Percentiles rank a stretch among this genome's conserved stretches.
These are phyloP conservation scores for Pseudomassariella vexata DNA, from an alignment of 2,329 filamentous ascomycete genomes.

Conservation along the genomic window DNA sequence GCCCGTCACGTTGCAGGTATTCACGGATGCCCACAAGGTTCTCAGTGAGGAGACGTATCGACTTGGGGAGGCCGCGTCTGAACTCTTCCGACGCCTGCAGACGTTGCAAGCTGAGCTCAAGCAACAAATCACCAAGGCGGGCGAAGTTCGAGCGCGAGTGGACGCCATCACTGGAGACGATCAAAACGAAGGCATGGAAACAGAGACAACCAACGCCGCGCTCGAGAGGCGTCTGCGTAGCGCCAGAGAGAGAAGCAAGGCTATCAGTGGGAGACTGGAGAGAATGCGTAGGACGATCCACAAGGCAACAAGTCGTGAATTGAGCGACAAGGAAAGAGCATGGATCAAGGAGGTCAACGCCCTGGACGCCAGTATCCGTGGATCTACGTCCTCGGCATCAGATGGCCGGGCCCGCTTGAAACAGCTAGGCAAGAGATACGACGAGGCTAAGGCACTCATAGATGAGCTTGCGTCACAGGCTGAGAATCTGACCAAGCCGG, in stretches of 20 bases:
- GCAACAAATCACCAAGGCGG: constrained; percentile 61
- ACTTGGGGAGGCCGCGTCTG: constrained; percentile 63
- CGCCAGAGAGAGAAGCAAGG: constrained; percentile 40
- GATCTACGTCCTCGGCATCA: constrained; percentile 21
- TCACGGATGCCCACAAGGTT: constrained; percentile 68
- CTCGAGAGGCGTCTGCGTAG: constrained; percentile 49
- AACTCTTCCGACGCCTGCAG: constrained; percentile 67
- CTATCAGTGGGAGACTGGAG: constrained; percentile 48
- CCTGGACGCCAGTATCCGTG: constrained; percentile 34
- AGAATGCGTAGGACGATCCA: constrained; percentile 33
- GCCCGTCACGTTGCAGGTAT: constrained; percentile 62
- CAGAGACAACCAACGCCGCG: constrained; percentile 47
- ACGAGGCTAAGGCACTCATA: constrained; percentile 49
- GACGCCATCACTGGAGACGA: constrained; percentile 60
- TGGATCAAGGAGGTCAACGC: constrained; percentile 39
- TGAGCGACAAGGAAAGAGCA: constrained; percentile 57
- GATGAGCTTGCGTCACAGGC: constrained; percentile 48
- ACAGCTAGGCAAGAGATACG: constrained; percentile 50
- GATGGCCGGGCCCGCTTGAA: constrained; percentile 33
- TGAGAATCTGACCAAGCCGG: constrained; percentile 31
- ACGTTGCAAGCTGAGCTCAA: constrained; percentile 61
- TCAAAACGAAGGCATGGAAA: constrained; percentile 40
- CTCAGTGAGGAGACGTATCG: constrained; percentile 64
- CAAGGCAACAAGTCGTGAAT: constrained; percentile 40
- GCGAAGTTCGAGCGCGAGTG: constrained; percentile 59